Percentiles rank a stretch among this genome's conserved stretches.
Conservation (phyloP, 2,329 filamentous ascomycete genomes). For the Grosmannia clavigera region DNA sequence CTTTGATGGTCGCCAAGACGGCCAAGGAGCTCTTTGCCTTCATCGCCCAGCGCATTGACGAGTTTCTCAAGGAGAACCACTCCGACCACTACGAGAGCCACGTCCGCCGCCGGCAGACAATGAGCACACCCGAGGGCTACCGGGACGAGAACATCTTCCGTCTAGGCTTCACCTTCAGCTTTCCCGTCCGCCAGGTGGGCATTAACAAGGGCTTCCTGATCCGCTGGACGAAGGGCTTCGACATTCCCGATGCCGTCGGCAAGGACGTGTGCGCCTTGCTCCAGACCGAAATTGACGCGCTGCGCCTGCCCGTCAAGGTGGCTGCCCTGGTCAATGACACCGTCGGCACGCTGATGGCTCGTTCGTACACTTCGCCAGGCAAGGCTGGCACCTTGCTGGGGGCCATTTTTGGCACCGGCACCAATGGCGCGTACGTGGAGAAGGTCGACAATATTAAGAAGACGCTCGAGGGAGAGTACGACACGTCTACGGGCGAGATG, state of each 20-base stretch:
- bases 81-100: constrained; percentile 71
- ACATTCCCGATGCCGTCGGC: constrained; percentile 87
- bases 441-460: constrained; percentile 80
- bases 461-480: constrained; percentile 55
- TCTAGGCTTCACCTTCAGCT: constrained; percentile 97
- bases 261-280: constrained; percentile 89
- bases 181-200: constrained; percentile 84
- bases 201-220: constrained; percentile 94
- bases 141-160: constrained; percentile 72
- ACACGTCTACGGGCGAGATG: constrained; percentile 80
- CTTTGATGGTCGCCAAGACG: constrained; percentile 82
- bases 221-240: constrained; percentile 97
- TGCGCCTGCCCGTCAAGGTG: constrained; percentile 83
- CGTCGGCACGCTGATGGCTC: constrained; percentile 93
- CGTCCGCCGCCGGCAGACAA: constrained; percentile 49
- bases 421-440: constrained; percentile 95
- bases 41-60: constrained; percentile 82
- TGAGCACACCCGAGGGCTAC: constrained; percentile 45
- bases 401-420: constrained; percentile 94
- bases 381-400: constrained; percentile 82
- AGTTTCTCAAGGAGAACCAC: constrained; percentile 79
- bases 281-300: constrained; percentile 77
- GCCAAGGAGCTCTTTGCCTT: constrained; percentile 83
- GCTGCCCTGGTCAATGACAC: constrained; percentile 95
- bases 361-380: constrained; percentile 84